Evolutionary conservation across 2,329 filamentous ascomycete species (phyloP).

Genomic region (Stenocarpella maydis): DNA sequence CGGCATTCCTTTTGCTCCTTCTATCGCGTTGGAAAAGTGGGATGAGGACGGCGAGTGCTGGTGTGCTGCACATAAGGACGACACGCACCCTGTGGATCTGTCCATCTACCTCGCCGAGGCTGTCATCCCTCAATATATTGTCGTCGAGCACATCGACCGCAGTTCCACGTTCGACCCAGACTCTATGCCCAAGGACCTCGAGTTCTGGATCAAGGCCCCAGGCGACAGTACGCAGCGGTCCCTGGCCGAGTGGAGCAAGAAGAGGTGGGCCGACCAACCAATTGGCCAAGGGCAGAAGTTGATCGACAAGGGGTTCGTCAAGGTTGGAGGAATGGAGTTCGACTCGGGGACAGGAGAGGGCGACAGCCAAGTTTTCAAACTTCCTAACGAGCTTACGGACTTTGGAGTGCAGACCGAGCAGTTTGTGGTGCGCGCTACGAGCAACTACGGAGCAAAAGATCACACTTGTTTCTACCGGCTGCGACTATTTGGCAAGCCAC

Average conservation of each 20-base stretch:
- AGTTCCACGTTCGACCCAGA: conserved; percentile 68
- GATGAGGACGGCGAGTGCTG: conserved; percentile 86
- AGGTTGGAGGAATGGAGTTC: conserved; percentile 66
- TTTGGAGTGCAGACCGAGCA: conserved; percentile 59
- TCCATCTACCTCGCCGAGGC: conserved; percentile 66
- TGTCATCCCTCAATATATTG: conserved; percentile 73
- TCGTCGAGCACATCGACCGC: conserved; percentile 75
- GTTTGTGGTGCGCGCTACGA: conserved; percentile 62
- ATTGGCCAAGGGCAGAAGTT: conserved; percentile 39
- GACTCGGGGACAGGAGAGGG: conserved; percentile 50
- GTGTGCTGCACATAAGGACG: conserved; percentile 68
- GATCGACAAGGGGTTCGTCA: conserved; percentile 56
- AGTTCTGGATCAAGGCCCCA: conserved; percentile 71
- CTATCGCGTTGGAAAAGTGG: conserved; percentile 74
- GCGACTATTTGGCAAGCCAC: conserved; percentile 60
- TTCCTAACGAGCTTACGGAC: conserved; percentile 58
- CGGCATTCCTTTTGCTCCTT: conserved; percentile 47
- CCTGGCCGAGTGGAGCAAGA: conserved; percentile 53
- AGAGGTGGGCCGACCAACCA: conserved; percentile 49
- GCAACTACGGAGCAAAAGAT: conserved; percentile 64
- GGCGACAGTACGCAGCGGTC: conserved; percentile 52
- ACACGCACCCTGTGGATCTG: conserved; percentile 67
- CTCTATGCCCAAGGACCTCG: conserved; percentile 72
- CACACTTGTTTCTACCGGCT: conserved; percentile 74
- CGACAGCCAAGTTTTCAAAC: conserved; percentile 59